phyloP scores from a whole-genome alignment of 345 rosid species.

The Geranium rotundifolium region DNA sequence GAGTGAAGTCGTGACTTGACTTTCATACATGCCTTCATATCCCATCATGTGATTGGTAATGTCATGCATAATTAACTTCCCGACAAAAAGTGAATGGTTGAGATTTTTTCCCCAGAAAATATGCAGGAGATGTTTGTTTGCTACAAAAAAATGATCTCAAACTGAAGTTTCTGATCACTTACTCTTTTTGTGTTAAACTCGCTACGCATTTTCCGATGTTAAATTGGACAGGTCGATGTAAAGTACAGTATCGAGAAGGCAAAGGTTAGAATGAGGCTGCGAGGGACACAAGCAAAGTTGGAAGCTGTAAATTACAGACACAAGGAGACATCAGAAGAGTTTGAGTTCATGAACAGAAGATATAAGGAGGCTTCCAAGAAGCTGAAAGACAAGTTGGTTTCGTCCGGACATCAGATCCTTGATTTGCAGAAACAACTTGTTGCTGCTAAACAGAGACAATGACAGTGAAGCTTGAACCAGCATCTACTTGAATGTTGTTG shows the following conservation, averaged over 20 bases:
- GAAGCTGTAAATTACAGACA: constrained; percentile 45
- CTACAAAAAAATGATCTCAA: no score
- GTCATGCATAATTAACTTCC: no score
- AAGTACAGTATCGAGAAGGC: constrained; percentile 41
- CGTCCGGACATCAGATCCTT: constrained; percentile 41
- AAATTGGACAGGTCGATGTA: constrained; percentile 28
- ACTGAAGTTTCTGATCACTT: background rate
- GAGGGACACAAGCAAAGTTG: constrained; percentile 60
- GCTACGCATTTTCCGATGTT: background rate
- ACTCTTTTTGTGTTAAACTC: background rate
- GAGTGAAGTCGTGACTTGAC: no score
- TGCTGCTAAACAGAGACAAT: constrained; percentile 3
- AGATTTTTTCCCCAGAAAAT: no score
- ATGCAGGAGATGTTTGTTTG: no score
- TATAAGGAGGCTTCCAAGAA: constrained; percentile 52
- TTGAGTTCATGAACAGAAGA: constrained; percentile 45
- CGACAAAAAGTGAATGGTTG: no score
- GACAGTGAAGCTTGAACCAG: background rate
- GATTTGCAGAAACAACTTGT: constrained; percentile 67
- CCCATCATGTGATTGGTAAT: no score
- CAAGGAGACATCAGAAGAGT: constrained; percentile 36
- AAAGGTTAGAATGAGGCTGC: constrained; percentile 65
- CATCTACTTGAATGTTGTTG: no score
- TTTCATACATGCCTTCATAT: no score
- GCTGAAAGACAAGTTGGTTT: constrained; percentile 50